Evolutionary conservation across 495 filamentous ascomycete species (phyloP).

Genomic region (Penicillium samsonianum): DNA sequence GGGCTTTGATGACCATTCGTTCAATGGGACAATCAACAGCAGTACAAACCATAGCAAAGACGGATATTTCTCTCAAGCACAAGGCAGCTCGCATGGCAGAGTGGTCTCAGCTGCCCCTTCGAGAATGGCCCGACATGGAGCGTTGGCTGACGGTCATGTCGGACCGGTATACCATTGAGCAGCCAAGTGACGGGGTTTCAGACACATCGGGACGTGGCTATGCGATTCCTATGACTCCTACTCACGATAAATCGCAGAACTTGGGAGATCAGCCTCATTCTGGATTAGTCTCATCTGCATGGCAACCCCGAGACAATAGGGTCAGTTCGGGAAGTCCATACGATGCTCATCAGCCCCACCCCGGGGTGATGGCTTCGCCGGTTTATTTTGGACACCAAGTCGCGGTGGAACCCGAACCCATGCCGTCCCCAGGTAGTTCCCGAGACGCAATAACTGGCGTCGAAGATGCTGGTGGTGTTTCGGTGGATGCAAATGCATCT

Average conservation of each 20-base stretch:
- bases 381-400: slow-evolving; percentile 12
- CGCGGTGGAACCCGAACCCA: background rate
- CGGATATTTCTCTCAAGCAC: slow-evolving; percentile 19
- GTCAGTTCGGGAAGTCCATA: slow-evolving; percentile 13
- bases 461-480: slow-evolving; percentile 5
- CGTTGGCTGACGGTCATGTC: slow-evolving; percentile 24
- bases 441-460: background rate
- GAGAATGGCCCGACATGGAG: slow-evolving; percentile 24
- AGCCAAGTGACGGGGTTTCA: background rate
- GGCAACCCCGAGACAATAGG: slow-evolving; percentile 13
- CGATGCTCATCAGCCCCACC: slow-evolving; percentile 14
- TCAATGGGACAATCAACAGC: slow-evolving; percentile 16
- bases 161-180: slow-evolving; percentile 20
- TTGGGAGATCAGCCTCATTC: slow-evolving; percentile 4
- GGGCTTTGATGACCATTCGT: slow-evolving; percentile 28
- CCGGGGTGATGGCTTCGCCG: slow-evolving; percentile 11
- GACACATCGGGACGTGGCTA: slow-evolving; percentile 4
- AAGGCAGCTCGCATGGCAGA: slow-evolving; percentile 32
- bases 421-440: slow-evolving; percentile 13
- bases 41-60: slow-evolving; percentile 16
- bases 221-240: slow-evolving; percentile 8
- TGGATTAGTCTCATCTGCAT: slow-evolving; percentile 9
- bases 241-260: background rate
- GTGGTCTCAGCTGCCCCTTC: slow-evolving; percentile 30
- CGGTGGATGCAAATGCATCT: background rate